A percentile compares a stretch with the other conserved stretches of the same genome.
phyloP scores from a whole-genome alignment of 371 early-diverging fungal genomes.

The Cokeromyces recurvatus region DNA sequence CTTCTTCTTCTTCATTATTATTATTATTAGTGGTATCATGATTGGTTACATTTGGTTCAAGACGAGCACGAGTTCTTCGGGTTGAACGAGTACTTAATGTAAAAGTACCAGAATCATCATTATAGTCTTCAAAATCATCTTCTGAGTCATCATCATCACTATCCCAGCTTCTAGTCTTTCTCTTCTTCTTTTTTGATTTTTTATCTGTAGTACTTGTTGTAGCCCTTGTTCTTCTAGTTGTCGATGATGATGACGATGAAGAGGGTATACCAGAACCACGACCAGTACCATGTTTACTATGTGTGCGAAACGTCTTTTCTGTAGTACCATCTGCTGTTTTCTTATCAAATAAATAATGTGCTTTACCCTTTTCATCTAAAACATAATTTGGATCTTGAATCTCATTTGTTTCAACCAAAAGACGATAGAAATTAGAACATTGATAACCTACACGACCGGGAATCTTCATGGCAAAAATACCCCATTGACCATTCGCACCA shows the following conservation, averaged over 20 bases:
- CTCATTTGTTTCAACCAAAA: slow-evolving; percentile 78
- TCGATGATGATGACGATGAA: slow-evolving; percentile 4
- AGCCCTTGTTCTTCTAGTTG: slow-evolving; percentile 25
- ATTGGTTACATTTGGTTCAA: slow-evolving; percentile 1
- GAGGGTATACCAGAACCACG: slow-evolving; percentile 11
- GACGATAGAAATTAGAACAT: slow-evolving; percentile 93
- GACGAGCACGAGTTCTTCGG: slow-evolving; percentile 12
- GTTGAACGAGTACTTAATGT: slow-evolving; percentile 41
- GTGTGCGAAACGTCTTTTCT: slow-evolving; percentile 73
- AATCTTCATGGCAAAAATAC: slow-evolving; percentile 90
- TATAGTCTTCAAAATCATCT: slow-evolving; percentile 52
- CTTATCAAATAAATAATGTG: slow-evolving; percentile 82
- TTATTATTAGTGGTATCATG: slow-evolving; percentile 2
- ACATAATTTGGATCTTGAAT: slow-evolving; percentile 89
- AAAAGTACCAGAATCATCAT: slow-evolving; percentile 63
- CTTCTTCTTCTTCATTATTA: slow-evolving; percentile 10
- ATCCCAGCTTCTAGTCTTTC: slow-evolving; percentile 21
- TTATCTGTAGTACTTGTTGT: background rate
- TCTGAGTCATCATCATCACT: slow-evolving; percentile 50
- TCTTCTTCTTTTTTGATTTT: slow-evolving; percentile 33
- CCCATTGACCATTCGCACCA: slow-evolving; percentile 95
- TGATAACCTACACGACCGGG: slow-evolving; percentile 96
- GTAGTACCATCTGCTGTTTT: slow-evolving; percentile 76
- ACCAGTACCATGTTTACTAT: slow-evolving; percentile 52
- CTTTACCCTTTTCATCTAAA: slow-evolving; percentile 81